A percentile compares a stretch with the other conserved stretches of the same genome.
Evolutionary conservation across 2,329 filamentous ascomycete species (phyloP).

Genomic region (Phyllosticta citribraziliensis): DNA sequence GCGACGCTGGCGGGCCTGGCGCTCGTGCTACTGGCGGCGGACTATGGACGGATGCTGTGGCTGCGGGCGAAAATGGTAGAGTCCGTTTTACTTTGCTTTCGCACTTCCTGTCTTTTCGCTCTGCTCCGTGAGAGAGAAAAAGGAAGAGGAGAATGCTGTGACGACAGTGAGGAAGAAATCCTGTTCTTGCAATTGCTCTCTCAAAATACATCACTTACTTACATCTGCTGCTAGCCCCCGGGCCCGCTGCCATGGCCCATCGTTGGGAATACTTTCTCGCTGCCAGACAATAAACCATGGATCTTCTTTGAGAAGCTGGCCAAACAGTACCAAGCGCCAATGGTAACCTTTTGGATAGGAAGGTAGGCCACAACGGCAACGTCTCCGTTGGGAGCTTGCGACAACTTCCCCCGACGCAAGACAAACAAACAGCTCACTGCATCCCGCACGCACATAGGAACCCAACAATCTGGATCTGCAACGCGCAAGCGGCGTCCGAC

Average conservation of each 20-base stretch:
- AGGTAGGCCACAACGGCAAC: constrained; percentile 13
- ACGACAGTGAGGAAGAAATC: not conserved
- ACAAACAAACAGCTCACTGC: constrained; percentile 36
- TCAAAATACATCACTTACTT: not conserved
- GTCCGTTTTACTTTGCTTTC: constrained; percentile 11
- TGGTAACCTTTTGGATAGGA: constrained; percentile 48
- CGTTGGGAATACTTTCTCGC: constrained; percentile 46
- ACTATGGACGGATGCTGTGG: constrained; percentile 43
- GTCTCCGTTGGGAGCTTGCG: constrained; percentile 14
- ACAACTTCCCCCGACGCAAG: too few relatives aligned
- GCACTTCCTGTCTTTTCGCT: too few relatives aligned
- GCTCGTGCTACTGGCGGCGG: constrained; percentile 21
- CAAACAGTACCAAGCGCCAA: constrained; percentile 37
- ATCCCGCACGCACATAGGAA: constrained; percentile 26
- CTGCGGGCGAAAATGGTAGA: constrained; percentile 39
- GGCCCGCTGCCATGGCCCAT: constrained; percentile 46
- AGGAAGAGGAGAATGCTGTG: not conserved
- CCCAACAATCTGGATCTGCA: constrained; percentile 32
- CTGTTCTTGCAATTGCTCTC: not conserved
- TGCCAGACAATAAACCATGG: constrained; percentile 48
- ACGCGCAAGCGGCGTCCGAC: constrained; percentile 42
- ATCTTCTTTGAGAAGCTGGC: constrained; percentile 47
- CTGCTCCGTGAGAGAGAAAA: not conserved
- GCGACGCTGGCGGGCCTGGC: constrained; percentile 17
- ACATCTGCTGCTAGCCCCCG: constrained; percentile 34